These are phyloP conservation scores for Fusarium marasasianum DNA, from an alignment of 2,329 filamentous ascomycete species.

Conservation along the genomic window DNA sequence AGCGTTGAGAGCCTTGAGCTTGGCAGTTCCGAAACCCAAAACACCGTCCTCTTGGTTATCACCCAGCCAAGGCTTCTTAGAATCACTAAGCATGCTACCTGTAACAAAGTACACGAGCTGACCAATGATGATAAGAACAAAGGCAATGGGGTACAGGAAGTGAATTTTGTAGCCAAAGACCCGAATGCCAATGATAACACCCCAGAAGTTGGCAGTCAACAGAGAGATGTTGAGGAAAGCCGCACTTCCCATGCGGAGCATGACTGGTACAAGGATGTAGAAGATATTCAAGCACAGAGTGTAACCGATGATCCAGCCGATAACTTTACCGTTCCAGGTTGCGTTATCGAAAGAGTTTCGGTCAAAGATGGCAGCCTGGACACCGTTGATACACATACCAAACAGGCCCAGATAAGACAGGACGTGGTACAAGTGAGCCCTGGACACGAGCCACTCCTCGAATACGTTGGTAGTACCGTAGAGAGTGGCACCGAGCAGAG, in stretches of 20 bases:
- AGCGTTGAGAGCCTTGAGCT: constrained; percentile 73
- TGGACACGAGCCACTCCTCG: constrained; percentile 93
- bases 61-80: constrained; percentile 94
- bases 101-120: constrained; percentile 88
- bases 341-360: constrained; percentile 73
- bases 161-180: constrained; percentile 85
- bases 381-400: constrained; percentile 89
- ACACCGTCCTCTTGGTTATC: constrained; percentile 84
- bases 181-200: constrained; percentile 87
- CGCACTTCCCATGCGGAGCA: constrained; percentile 89
- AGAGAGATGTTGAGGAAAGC: constrained; percentile 98
- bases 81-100: constrained; percentile 83
- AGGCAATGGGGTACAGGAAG: constrained; percentile 94
- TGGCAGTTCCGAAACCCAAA: constrained; percentile 85
- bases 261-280: constrained; percentile 85
- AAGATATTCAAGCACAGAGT: constrained; percentile 85
- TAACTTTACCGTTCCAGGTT: constrained; percentile 73
- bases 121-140: constrained; percentile 89
- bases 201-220: constrained; percentile 97
- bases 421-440: constrained; percentile 89
- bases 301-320: constrained; percentile 88
- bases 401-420: constrained; percentile 90
- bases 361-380: constrained; percentile 92
- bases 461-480: constrained; percentile 93
- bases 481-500: constrained; percentile 85